phyloP scores from a whole-genome alignment of 345 rosid species.

The Gossypium rotundifolium region DNA sequence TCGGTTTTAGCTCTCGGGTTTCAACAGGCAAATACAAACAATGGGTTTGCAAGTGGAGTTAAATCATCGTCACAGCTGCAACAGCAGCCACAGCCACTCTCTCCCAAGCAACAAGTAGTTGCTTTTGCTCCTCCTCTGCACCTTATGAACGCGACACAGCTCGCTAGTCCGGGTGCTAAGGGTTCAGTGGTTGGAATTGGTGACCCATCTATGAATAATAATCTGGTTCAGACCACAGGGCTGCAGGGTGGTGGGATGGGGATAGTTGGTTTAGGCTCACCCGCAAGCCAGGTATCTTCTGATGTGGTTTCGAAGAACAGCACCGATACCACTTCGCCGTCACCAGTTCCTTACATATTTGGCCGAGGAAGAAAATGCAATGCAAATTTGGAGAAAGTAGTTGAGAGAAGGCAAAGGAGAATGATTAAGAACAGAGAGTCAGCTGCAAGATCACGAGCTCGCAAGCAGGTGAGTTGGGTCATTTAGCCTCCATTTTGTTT shows the following conservation, averaged over 20 bases:
- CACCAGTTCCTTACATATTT: slow-evolving; percentile 70
- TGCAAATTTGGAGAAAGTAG: slow-evolving; percentile 73
- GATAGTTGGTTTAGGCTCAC: slow-evolving; percentile 50
- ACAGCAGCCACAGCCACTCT: slow-evolving; percentile 36
- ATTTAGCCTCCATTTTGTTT: slow-evolving; percentile 10
- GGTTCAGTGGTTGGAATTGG: slow-evolving; percentile 33
- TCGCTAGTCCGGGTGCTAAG: slow-evolving; percentile 38
- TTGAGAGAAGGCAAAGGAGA: slow-evolving; percentile 91
- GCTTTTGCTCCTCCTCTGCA: slow-evolving; percentile 51
- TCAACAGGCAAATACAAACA: slow-evolving; percentile 51
- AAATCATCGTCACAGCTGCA: slow-evolving; percentile 21
- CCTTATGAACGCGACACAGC: slow-evolving; percentile 26
- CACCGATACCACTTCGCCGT: slow-evolving; percentile 52
- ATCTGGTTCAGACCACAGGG: slow-evolving; percentile 27
- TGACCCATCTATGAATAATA: slow-evolving; percentile 39
- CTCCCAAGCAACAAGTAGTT: slow-evolving; percentile 55
- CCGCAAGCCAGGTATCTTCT: slow-evolving; percentile 48
- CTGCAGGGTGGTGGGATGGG: slow-evolving; percentile 40
- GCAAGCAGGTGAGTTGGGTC: slow-evolving; percentile 70
- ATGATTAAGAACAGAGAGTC: slow-evolving; percentile 98
- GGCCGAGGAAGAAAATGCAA: slow-evolving; percentile 60
- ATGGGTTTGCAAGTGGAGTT: slow-evolving; percentile 33
- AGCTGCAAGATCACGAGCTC: slow-evolving; percentile 94
- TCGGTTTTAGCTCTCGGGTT: slow-evolving; percentile 39
- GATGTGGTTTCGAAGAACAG: slow-evolving; percentile 46